phyloP scores from a whole-genome alignment of 2,329 filamentous ascomycete species.

The Colletotrichum lindemuthianum region DNA sequence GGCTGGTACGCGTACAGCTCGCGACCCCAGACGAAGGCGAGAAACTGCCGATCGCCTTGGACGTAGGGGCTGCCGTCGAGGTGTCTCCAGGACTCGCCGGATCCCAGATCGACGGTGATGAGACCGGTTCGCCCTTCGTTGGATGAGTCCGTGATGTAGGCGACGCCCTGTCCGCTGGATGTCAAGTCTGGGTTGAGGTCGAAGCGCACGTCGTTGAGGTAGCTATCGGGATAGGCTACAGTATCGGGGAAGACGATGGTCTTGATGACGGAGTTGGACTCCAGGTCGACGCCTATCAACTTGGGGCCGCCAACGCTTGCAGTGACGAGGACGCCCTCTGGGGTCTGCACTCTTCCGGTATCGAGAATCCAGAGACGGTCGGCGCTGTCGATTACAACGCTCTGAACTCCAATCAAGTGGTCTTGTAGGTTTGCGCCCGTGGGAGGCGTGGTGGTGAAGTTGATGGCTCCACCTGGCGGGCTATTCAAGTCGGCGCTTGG shows the following conservation, averaged over 20 bases:
- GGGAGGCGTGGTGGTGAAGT: constrained; percentile 11
- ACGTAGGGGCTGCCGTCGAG: constrained; percentile 16
- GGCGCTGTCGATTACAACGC: constrained; percentile 14
- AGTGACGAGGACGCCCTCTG: constrained; percentile 10
- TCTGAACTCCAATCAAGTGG: constrained; percentile 13
- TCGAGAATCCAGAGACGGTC: constrained; percentile 16
- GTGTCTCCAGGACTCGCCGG: constrained; percentile 10
- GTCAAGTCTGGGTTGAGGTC: constrained; percentile 12
- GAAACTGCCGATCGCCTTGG: constrained; percentile 15
- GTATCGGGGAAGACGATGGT: constrained; percentile 7
- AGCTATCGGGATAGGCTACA: constrained; percentile 9
- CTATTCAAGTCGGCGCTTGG: not conserved
- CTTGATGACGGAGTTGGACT: constrained; percentile 2
- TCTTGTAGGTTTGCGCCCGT: constrained; percentile 5
- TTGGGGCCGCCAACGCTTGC: constrained; percentile 15
- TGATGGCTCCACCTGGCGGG: constrained; percentile 15
- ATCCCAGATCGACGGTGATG: constrained; percentile 8
- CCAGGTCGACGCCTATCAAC: constrained; percentile 4
- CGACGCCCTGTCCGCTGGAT: constrained; percentile 6
- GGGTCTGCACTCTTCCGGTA: constrained; percentile 6
- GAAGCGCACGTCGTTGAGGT: constrained; percentile 20
- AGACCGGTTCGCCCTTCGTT: constrained; percentile 9
- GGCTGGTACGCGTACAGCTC: constrained; percentile 8
- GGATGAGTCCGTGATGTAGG: constrained; percentile 12
- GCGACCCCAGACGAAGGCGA: constrained; percentile 12